Evolutionary conservation across 345 rosid genomes (phyloP), one percentile per base, ranked within the genome.

Genomic region (Gossypium turneri): DNA sequence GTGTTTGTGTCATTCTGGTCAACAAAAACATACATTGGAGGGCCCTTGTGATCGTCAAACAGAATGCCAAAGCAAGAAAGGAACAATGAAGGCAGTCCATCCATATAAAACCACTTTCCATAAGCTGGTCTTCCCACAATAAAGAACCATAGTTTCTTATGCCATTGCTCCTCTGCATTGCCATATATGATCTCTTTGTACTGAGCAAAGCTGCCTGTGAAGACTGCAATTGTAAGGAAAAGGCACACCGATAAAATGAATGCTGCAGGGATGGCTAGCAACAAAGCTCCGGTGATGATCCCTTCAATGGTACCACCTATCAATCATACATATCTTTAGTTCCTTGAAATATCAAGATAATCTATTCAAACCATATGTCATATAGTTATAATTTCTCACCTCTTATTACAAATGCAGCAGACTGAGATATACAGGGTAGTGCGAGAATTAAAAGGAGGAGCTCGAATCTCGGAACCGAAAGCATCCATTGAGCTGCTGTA

Each of bases 31-130:
- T 68, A 83, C 22, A 77, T 47, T 0, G 88, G 80, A 76, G 90
- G 90, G 41, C 90, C 90, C 77, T 80, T 87, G 15, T 56, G 80
- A 64, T 82, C 80, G 78, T 85, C 85, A 4, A 83, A 87, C 59
- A 87, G 84, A 53, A 83, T 77, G 8, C 85, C 83, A 67, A 80
- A 83, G 11, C 83, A 69, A 43, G 78, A 74, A 50, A 87, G 85
- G 70, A 84, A 83, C 63, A 77, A 43, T 19, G 83, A 75, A 69
- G 88, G 83, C 60, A 80, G 55, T 47, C 85, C 86, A 57, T 85
- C 88, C 67, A 53, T 80, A 9, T 78, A 83, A 83, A 84, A 83
- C 90, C 90, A 87, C 67, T 80, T 87, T 27, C 90, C 90, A 47
- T 16, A 62, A 13, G 70, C 73, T 48, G 84, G 81, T 61, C 82